A percentile compares a stretch with the other conserved stretches of the same genome.
Conservation (phyloP, 805 yeast genomes). For the Saccharomycopsis microspora region DNA sequence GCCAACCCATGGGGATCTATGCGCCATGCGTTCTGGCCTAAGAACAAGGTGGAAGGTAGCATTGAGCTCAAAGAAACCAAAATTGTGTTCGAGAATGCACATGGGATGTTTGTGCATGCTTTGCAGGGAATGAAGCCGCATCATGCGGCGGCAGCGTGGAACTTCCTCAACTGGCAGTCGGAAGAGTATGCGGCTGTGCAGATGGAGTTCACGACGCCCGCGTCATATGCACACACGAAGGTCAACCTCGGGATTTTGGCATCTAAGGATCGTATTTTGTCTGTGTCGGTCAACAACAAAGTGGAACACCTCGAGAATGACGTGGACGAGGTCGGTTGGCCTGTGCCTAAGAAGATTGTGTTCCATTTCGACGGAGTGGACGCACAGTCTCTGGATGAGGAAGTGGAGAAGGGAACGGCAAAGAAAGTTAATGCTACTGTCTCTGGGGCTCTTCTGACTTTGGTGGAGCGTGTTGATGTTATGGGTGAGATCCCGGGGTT, state of each 20-base stretch:
- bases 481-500: conserved; percentile 95
- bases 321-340: conserved; percentile 85
- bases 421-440: conserved; percentile 36
- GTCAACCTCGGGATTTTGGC: conserved; percentile 74
- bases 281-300: conserved; percentile 56
- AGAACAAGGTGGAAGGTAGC: conserved; percentile 61
- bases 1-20: conserved; percentile 92
- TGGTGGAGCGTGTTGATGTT: conserved; percentile 90
- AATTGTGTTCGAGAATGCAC: conserved; percentile 25
- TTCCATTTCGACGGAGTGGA: conserved; percentile 45
- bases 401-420: conserved; percentile 25
- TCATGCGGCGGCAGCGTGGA: conserved; percentile 97
- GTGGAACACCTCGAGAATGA: conserved; percentile 44
- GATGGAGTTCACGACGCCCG: conserved; percentile 96
- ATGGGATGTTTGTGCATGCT: conserved; percentile 87
- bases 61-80: conserved; percentile 24
- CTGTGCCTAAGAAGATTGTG: conserved; percentile 59
- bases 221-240: conserved; percentile 70
- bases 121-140: conserved; percentile 99
- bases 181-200: conserved; percentile 60
- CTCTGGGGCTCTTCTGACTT: conserved; percentile 44
- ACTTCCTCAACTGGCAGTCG: conserved; percentile 82
- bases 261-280: conserved; percentile 47
- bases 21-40: conserved; percentile 97
- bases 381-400: conserved; percentile 32